Percentiles rank a stretch among this genome's conserved stretches.
phyloP scores from a whole-genome alignment of 1,284 basidiomycete genomes.

The Sphaerobolus stellatus region DNA sequence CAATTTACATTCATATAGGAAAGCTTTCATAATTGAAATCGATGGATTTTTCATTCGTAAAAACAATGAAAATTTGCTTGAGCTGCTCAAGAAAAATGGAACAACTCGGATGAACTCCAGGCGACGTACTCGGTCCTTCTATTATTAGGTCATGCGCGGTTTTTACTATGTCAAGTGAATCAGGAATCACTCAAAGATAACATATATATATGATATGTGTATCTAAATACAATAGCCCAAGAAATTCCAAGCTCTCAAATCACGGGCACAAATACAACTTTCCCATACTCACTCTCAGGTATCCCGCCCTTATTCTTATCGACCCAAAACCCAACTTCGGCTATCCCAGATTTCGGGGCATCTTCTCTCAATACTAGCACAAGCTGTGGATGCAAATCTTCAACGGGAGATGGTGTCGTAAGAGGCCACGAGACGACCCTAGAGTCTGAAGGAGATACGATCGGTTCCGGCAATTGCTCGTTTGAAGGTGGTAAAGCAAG shows the following conservation, averaged over 20 bases:
- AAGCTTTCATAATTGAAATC: too few relatives aligned
- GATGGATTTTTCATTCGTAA: too few relatives aligned
- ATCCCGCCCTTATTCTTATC: slow-evolving; percentile 12
- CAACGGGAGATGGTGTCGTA: slow-evolving; percentile 24
- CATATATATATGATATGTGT: too few relatives aligned
- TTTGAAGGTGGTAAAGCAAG: slow-evolving; percentile 42
- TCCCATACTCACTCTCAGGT: slow-evolving; percentile 8
- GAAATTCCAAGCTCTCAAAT: background rate
- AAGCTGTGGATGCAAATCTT: slow-evolving; percentile 26
- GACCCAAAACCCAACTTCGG: slow-evolving; percentile 51
- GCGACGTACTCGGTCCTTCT: too few relatives aligned
- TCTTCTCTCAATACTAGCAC: slow-evolving; percentile 37
- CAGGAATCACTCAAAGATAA: too few relatives aligned
- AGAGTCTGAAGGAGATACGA: slow-evolving; percentile 5
- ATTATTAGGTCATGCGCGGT: too few relatives aligned
- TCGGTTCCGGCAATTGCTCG: slow-evolving; percentile 14
- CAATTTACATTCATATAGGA: too few relatives aligned
- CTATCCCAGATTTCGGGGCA: slow-evolving; percentile 44
- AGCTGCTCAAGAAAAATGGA: too few relatives aligned
- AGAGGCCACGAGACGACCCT: slow-evolving; percentile 35
- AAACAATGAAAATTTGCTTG: too few relatives aligned
- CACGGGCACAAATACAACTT: slow-evolving; percentile 9
- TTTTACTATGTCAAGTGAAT: too few relatives aligned
- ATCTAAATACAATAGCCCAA: too few relatives aligned
- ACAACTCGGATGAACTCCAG: too few relatives aligned